These are phyloP conservation scores for Debaryomyces prosopidis DNA, from an alignment of 805 yeast genomes.

Conservation along the genomic window DNA sequence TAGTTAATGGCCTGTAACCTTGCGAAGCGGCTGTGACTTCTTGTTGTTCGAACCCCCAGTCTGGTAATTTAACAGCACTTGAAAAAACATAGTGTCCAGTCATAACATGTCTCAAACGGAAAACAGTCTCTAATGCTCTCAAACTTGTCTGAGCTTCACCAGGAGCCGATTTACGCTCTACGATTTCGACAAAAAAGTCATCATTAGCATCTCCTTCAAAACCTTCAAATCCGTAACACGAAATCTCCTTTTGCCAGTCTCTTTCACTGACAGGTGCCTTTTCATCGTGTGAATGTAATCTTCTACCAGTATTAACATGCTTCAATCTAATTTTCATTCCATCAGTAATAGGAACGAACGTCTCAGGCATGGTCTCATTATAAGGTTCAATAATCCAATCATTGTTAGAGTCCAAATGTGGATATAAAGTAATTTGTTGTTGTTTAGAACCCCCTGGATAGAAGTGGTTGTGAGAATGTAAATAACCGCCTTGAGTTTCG, in stretches of 20 bases:
- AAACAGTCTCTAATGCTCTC: constrained; percentile 66
- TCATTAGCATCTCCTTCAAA: constrained; percentile 84
- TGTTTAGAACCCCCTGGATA: constrained; percentile 82
- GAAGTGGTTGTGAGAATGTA: constrained; percentile 74
- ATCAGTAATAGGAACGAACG: constrained; percentile 63
- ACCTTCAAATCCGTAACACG: constrained; percentile 74
- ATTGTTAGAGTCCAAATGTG: constrained; percentile 75
- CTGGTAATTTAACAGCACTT: constrained; percentile 72
- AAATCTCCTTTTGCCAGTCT: constrained; percentile 85
- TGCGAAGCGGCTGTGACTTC: constrained; percentile 80
- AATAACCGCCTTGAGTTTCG: constrained; percentile 74
- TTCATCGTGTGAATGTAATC: constrained; percentile 83
- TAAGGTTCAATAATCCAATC: constrained; percentile 71
- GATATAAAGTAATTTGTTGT: constrained; percentile 80
- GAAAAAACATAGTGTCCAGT: constrained; percentile 76
- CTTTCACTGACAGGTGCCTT: constrained; percentile 73
- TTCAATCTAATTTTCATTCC: constrained; percentile 70
- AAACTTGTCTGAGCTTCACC: constrained; percentile 56
- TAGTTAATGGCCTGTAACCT: constrained; percentile 58
- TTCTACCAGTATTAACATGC: constrained; percentile 57
- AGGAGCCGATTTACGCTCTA: constrained; percentile 47
- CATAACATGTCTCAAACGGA: constrained; percentile 78
- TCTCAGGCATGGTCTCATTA: constrained; percentile 56
- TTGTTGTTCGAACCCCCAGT: constrained; percentile 83
- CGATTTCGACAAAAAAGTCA: constrained; percentile 77